Evolutionary conservation across 768 basidiomycete species (phyloP).

Genomic region (Suillus placidus): DNA sequence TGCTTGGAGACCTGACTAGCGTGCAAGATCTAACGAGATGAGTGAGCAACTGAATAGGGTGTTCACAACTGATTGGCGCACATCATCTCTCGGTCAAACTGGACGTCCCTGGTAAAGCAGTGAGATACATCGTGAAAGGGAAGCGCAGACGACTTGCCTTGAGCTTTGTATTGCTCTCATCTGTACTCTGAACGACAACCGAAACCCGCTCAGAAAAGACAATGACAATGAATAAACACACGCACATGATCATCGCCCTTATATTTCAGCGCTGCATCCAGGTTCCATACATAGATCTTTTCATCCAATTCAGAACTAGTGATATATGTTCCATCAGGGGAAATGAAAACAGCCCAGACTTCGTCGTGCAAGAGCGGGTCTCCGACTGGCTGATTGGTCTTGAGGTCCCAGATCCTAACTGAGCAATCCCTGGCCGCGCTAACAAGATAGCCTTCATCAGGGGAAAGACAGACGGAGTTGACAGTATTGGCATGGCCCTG

Average conservation of each 20-base stretch:
- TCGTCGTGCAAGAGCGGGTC: not conserved
- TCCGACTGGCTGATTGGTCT: not conserved
- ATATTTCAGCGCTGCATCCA: not conserved
- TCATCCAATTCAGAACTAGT: too few relatives aligned
- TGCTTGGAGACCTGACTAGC: too few relatives aligned
- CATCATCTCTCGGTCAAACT: not conserved
- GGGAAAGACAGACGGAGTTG: not conserved
- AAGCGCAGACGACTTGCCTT: too few relatives aligned
- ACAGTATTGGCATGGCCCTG: not conserved
- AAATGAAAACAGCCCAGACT: too few relatives aligned
- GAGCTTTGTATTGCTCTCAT: too few relatives aligned
- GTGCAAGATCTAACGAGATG: too few relatives aligned
- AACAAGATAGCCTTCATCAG: not conserved
- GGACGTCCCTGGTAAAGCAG: not conserved
- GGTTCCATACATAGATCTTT: not conserved
- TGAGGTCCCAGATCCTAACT: not conserved
- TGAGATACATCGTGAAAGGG: not conserved
- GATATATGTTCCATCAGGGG: too few relatives aligned
- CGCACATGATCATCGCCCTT: not conserved
- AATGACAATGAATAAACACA: too few relatives aligned
- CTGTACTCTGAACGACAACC: too few relatives aligned
- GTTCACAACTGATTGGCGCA: not conserved
- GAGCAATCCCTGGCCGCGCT: not conserved
- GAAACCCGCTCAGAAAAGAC: too few relatives aligned
- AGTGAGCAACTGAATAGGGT: not conserved